Evolutionary conservation across 2,329 filamentous ascomycete genomes (phyloP).

Genomic region (Microcera coccophila): DNA sequence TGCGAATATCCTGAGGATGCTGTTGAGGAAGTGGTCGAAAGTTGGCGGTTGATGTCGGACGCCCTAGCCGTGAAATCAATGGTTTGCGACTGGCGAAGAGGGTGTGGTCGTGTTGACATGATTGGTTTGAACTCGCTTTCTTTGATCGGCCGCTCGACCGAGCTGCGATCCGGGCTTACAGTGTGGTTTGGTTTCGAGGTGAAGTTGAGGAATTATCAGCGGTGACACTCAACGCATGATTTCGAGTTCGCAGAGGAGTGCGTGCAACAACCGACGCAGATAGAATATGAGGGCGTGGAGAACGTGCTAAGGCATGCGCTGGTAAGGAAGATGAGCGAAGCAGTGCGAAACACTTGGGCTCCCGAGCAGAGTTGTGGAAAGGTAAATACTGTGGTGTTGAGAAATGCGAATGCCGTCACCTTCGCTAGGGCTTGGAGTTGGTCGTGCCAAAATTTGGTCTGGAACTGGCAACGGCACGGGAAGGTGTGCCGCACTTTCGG

Average conservation of each 20-base stretch:
- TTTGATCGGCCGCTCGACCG: constrained; percentile 16
- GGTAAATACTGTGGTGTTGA: constrained; percentile 6
- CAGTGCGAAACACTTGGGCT: constrained; percentile 2
- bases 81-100: constrained; percentile 55
- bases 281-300: constrained; percentile 10
- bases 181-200: constrained; percentile 10
- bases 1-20: constrained; percentile 65
- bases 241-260: constrained; percentile 25
- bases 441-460: constrained; percentile 12
- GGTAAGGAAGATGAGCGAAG: neutral
- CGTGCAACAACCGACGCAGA: constrained; percentile 13
- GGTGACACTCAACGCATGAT: constrained; percentile 31
- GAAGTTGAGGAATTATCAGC: constrained; percentile 16
- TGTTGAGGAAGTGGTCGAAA: constrained; percentile 68
- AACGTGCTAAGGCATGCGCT: constrained; percentile 23
- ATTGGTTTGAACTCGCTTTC: constrained; percentile 21
- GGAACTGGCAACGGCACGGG: constrained; percentile 10
- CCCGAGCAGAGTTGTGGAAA: constrained; percentile 3
- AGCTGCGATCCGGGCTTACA: constrained; percentile 16
- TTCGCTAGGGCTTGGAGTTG: constrained; percentile 10
- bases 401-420: constrained; percentile 20
- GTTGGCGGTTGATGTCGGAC: constrained; percentile 54
- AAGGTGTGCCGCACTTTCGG: constrained; percentile 2
- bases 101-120: constrained; percentile 57
- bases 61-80: constrained; percentile 43